Evolutionary conservation across 345 rosid genomes (phyloP), one percentile per base, ranked within the genome.

Genomic region (Citrus reticulata): DNA sequence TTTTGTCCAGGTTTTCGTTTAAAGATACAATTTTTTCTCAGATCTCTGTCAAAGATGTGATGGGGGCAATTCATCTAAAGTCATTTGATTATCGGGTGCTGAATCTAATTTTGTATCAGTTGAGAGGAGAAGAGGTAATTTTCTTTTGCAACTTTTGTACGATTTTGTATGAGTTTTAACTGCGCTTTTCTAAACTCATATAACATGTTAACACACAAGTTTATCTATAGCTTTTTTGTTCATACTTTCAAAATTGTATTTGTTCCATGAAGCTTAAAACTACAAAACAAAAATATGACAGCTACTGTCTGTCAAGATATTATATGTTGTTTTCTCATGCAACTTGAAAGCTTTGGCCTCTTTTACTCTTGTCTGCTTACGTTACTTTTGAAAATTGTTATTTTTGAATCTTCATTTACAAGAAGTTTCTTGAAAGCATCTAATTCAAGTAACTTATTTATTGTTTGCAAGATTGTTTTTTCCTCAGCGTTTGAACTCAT

Each of bases 51-150:
- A 90, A 93, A 86, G 91, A 93, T 85, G 95, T 87, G 79, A 88
- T 82, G 88, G 89, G 85, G 81, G 93, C 99, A 59, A 84, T 95
- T 74, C 89, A 89, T 87, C 84, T 95, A 72, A 95, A 95, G 82
- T 95, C 97, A 7, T 91, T 92, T 82, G 98, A 93, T 87, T 93
- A 91, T 86, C 89, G 95, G 76, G 87, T 91, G 74, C 83, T 93
- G 87, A 92, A 93, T 89, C 96, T 93, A 87, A 86, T 92, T 32
- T 79, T 95, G 66, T 93, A 92, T 77, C 89, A 89, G 85, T 72
- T 95, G 83, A 91, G 90, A 83, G 89, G 90, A 85, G 90, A 84
- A 89, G 82, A 87, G 92, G 87, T 90, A 76, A 72, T 74, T 65
- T 14, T 69, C 37, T 42, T 37, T 68, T 59, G 51, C 42, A 51